These are phyloP conservation scores for Tothia fuscella DNA, from an alignment of 2,329 filamentous ascomycete species.

Conservation along the genomic window DNA sequence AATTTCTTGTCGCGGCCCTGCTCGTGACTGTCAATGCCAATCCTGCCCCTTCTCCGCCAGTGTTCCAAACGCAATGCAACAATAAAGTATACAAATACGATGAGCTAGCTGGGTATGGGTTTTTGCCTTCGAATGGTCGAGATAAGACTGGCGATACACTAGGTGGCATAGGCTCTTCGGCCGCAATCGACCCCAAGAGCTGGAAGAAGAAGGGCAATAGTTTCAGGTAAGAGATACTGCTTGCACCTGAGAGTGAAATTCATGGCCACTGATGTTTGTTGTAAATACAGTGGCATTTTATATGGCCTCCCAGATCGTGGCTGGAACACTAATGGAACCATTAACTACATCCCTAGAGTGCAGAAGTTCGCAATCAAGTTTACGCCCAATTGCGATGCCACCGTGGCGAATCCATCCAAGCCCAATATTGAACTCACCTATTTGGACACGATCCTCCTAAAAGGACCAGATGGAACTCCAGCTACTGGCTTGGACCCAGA, in stretches of 20 bases:
- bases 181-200: constrained; percentile 47
- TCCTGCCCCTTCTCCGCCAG: neutral
- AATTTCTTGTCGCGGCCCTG: no score
- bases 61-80: constrained; percentile 33
- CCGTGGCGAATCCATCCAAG: constrained; percentile 38
- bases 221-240: no score
- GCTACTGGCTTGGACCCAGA: constrained; percentile 54
- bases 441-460: constrained; percentile 52
- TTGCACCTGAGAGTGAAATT: no score
- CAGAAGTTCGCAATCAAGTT: constrained; percentile 55
- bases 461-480: constrained; percentile 49
- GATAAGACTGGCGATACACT: constrained; percentile 62
- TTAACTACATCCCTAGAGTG: constrained; percentile 55
- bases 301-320: constrained; percentile 57
- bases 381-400: constrained; percentile 40
- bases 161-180: constrained; percentile 53
- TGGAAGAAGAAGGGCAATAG: constrained; percentile 44
- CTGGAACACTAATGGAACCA: constrained; percentile 61
- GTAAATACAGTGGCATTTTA: constrained; percentile 48
- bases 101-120: constrained; percentile 55
- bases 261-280: no score
- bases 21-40: no score
- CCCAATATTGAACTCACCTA: constrained; percentile 54
- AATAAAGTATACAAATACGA: constrained; percentile 54
- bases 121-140: constrained; percentile 41